Percentiles rank a stretch among this genome's conserved stretches.
phyloP scores from a whole-genome alignment of 345 rosid species.

The Aethionema arabicum region DNA sequence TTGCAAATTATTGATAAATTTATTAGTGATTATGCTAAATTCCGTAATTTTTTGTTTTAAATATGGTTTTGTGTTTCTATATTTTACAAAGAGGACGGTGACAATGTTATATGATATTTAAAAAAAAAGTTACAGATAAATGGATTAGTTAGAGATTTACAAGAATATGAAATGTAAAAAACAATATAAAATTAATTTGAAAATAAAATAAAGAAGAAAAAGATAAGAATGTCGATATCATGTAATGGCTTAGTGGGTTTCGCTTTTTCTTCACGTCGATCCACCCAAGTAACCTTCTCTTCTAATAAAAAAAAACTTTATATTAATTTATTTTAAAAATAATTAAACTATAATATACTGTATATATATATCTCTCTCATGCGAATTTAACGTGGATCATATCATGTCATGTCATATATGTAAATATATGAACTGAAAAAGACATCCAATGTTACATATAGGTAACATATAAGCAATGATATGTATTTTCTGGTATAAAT shows the following conservation, averaged over 20 bases:
- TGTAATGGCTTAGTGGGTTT: constrained; percentile 56
- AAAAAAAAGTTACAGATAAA: constrained; percentile 5
- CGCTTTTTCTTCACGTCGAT: constrained; percentile 40
- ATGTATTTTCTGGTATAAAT: too few relatives aligned
- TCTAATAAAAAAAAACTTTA: too few relatives aligned
- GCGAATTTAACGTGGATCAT: constrained; percentile 22
- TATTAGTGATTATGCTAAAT: too few relatives aligned
- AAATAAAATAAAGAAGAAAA: constrained; percentile 22
- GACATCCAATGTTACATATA: constrained; percentile 25
- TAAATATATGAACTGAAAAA: constrained; percentile 27
- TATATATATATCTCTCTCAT: constrained; percentile 6
- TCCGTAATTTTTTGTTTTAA: too few relatives aligned
- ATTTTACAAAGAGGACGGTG: neutral
- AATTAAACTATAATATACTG: neutral
- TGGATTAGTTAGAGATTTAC: constrained; percentile 27
- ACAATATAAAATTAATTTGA: neutral
- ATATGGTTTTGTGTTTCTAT: too few relatives aligned
- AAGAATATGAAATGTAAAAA: constrained; percentile 38
- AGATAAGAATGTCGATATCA: constrained; percentile 42
- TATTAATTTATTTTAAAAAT: neutral
- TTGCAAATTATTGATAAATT: too few relatives aligned
- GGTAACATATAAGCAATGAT: neutral
- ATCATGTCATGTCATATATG: constrained; percentile 4
- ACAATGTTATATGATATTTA: neutral
- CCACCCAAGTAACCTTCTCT: constrained; percentile 65